Evolutionary conservation across 352 stramenopile species (phyloP).

Genomic region (Halophytophthora polymorphica): DNA sequence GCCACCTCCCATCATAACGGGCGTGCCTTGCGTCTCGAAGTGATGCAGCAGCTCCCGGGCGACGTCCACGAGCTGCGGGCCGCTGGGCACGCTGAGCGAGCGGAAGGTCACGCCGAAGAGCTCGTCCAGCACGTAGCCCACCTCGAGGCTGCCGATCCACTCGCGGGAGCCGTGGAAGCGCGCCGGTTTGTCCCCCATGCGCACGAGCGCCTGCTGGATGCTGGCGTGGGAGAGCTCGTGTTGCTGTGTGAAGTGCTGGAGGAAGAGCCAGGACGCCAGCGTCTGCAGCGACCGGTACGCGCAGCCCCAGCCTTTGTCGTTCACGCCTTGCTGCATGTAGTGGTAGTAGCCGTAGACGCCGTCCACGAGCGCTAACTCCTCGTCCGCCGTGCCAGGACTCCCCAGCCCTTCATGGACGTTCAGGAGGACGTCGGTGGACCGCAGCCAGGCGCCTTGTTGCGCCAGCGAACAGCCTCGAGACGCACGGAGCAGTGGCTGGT

Average conservation of each 20-base stretch:
- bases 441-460: conserved; percentile 25
- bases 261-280: conserved; percentile 72
- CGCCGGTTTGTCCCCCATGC: conserved; percentile 77
- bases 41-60: conserved; percentile 69
- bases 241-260: conserved; percentile 61
- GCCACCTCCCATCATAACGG: conserved; percentile 85
- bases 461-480: conserved; percentile 42
- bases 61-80: conserved; percentile 51
- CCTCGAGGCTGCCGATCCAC: conserved; percentile 86
- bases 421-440: conserved; percentile 44
- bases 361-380: conserved; percentile 47
- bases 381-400: conserved; percentile 28
- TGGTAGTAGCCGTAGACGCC: conserved; percentile 87
- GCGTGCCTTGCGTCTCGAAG: conserved; percentile 74
- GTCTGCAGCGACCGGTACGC: conserved; percentile 87
- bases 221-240: conserved; percentile 49
- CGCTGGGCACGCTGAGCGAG: conserved; percentile 58
- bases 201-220: conserved; percentile 76
- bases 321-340: conserved; percentile 74
- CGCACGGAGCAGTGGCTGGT: conserved; percentile 39
- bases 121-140: conserved; percentile 80
- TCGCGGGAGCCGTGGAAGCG: conserved; percentile 64
- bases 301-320: conserved; percentile 89
- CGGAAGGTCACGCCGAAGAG: conserved; percentile 72
- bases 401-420: conserved; percentile 74